phyloP scores from a whole-genome alignment of 2,329 filamentous ascomycete species.

The Pyrenophora tritici-repentis region DNA sequence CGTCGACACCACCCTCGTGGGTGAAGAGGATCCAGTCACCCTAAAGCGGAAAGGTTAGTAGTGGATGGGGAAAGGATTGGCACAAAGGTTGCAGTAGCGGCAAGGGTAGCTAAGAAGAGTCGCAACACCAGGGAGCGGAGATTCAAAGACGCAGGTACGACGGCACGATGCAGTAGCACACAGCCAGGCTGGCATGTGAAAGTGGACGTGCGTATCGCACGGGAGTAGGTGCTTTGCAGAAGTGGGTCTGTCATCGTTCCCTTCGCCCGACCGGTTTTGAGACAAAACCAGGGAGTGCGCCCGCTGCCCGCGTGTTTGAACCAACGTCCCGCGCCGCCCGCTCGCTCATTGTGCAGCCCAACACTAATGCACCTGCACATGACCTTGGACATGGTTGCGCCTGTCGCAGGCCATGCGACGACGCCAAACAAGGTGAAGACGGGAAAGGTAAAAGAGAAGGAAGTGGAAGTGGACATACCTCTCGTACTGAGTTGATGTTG shows the following conservation, averaged over 20 bases:
- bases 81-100: constrained; percentile 29
- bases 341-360: constrained; percentile 14
- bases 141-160: constrained; percentile 20
- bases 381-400: constrained; percentile 11
- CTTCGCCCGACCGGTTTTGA: constrained; percentile 46
- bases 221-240: constrained; percentile 39
- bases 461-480: constrained; percentile 70
- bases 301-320: constrained; percentile 33
- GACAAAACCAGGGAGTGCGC: constrained; percentile 44
- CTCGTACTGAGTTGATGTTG: constrained; percentile 99
- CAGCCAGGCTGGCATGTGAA: constrained; percentile 42
- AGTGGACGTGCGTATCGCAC: constrained; percentile 37
- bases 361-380: constrained; percentile 16
- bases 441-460: background rate
- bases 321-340: constrained; percentile 20
- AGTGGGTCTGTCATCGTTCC: constrained; percentile 47
- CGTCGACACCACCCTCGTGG: constrained; percentile 98
- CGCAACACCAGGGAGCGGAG: constrained; percentile 39
- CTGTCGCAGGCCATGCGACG: background rate
- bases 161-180: constrained; percentile 20
- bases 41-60: constrained; percentile 57
- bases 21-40: constrained; percentile 99
- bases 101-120: constrained; percentile 30
- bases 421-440: constrained; percentile 6
- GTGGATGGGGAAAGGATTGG: constrained; percentile 35